A percentile compares a stretch with the other conserved stretches of the same genome.
Evolutionary conservation across 2,329 filamentous ascomycete genomes (phyloP).

Genomic region (Colletotrichum falcatum): DNA sequence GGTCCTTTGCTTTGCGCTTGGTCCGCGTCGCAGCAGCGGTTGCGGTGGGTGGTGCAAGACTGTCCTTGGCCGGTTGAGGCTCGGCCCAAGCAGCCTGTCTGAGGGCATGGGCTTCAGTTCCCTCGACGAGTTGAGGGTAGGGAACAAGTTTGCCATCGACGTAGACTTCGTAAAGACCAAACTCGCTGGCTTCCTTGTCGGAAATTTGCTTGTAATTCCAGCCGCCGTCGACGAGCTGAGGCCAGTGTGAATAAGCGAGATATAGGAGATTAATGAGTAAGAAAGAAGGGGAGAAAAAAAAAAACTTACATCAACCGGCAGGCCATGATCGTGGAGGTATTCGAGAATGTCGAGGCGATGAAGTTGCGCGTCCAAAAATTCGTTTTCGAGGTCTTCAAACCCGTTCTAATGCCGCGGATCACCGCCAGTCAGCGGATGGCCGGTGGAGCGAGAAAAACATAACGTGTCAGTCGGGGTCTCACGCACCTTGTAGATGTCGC

Average conservation of each 20-base stretch:
- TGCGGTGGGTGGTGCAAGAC: constrained; percentile 16
- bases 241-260: constrained; percentile 42
- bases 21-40: constrained; percentile 31
- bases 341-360: constrained; percentile 60
- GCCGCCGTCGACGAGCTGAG: constrained; percentile 56
- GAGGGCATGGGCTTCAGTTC: constrained; percentile 49
- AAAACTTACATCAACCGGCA: constrained; percentile 63
- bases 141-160: constrained; percentile 58
- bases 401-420: constrained; percentile 49
- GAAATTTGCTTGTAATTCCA: constrained; percentile 60
- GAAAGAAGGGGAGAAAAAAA: neutral
- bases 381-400: constrained; percentile 53
- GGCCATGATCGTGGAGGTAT: constrained; percentile 55
- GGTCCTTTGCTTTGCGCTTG: constrained; percentile 65
- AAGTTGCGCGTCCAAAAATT: constrained; percentile 60
- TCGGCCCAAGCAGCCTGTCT: constrained; percentile 39
- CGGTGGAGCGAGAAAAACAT: constrained; percentile 38
- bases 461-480: constrained; percentile 33
- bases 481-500: constrained; percentile 56
- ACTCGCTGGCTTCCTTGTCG: constrained; percentile 58
- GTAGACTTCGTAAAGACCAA: constrained; percentile 57
- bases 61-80: constrained; percentile 25
- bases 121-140: constrained; percentile 57
- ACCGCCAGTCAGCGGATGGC: constrained; percentile 31
- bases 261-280: constrained; percentile 22